Conservation (phyloP, 139 green algal species). For the Chlorella sp. region DNA sequence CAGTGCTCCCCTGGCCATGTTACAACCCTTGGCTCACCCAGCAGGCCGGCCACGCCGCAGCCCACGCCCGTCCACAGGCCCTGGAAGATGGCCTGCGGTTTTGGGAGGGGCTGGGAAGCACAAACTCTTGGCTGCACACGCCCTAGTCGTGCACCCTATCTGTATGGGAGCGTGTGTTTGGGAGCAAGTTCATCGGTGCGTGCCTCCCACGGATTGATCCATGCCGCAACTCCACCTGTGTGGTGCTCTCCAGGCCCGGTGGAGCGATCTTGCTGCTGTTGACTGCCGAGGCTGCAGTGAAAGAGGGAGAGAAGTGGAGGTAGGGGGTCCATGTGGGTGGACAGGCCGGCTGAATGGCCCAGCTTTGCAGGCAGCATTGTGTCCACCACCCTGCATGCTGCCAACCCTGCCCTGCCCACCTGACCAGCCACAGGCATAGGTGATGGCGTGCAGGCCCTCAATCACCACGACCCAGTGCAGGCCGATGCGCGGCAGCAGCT, state of each 20-base stretch:
- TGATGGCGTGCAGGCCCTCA: constrained; percentile 41
- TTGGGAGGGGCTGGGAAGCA: neutral
- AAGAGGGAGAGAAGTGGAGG: neutral
- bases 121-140: too few species aligned
- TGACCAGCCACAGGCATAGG: constrained; percentile 37
- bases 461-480: constrained; percentile 21
- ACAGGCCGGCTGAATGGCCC: too few species aligned
- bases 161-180: too few species aligned
- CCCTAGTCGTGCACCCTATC: too few species aligned
- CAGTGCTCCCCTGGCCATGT: too few species aligned
- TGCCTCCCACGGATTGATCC: too few species aligned
- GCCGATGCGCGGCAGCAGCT: constrained; percentile 22
- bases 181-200: too few species aligned
- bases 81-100: constrained; percentile 31
- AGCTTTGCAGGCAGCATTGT: too few species aligned
- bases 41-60: constrained; percentile 16
- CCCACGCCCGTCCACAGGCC: constrained; percentile 44
- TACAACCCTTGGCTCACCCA: constrained; percentile 22
- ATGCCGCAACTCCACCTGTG: too few species aligned
- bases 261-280: constrained; percentile 47
- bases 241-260: constrained; percentile 35
- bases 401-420: neutral
- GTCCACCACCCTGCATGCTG: too few species aligned
- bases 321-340: too few species aligned
- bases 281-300: constrained; percentile 33